A percentile compares a stretch with the other conserved stretches of the same genome.
Conservation (phyloP, 2,329 filamentous ascomycete genomes). For the Passalora sequoiae region DNA sequence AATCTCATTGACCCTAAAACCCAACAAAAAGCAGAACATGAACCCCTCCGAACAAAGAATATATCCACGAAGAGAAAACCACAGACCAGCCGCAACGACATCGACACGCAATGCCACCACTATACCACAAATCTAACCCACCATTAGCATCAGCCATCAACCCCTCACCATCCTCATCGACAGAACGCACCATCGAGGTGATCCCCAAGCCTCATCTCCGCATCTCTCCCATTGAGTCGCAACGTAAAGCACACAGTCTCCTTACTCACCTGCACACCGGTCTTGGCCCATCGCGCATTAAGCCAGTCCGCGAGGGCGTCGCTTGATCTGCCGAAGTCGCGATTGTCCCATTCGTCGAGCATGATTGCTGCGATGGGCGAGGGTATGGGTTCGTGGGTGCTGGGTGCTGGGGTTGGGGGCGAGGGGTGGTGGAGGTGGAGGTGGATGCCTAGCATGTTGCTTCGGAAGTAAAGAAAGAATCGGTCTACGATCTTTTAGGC, state of each 20-base stretch:
- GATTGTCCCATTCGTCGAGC: conserved; percentile 19
- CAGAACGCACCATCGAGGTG: conserved; percentile 13
- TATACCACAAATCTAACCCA: too few relatives aligned
- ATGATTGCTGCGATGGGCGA: conserved; percentile 12
- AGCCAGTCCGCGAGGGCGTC: conserved; percentile 28
- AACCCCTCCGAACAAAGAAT: too few relatives aligned
- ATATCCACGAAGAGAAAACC: background rate
- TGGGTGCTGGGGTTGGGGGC: background rate
- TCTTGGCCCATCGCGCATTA: conserved; percentile 28
- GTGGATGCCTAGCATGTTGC: background rate
- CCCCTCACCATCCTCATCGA: too few relatives aligned
- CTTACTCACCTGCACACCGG: conserved; percentile 20
- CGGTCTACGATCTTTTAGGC: too few relatives aligned
- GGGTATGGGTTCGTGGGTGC: background rate
- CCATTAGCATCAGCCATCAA: too few relatives aligned
- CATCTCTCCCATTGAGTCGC: conserved; percentile 15
- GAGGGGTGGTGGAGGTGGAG: background rate
- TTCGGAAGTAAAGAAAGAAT: background rate
- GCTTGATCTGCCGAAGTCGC: conserved; percentile 19
- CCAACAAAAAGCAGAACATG: background rate
- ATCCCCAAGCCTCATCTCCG: conserved; percentile 21
- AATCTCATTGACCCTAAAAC: background rate
- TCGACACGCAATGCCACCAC: too few relatives aligned
- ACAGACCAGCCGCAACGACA: too few relatives aligned
- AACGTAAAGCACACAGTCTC: conserved; percentile 26